Evolutionary conservation across 1,284 basidiomycete genomes (phyloP).

Genomic region (Cutaneotrichosporon dermatis): DNA sequence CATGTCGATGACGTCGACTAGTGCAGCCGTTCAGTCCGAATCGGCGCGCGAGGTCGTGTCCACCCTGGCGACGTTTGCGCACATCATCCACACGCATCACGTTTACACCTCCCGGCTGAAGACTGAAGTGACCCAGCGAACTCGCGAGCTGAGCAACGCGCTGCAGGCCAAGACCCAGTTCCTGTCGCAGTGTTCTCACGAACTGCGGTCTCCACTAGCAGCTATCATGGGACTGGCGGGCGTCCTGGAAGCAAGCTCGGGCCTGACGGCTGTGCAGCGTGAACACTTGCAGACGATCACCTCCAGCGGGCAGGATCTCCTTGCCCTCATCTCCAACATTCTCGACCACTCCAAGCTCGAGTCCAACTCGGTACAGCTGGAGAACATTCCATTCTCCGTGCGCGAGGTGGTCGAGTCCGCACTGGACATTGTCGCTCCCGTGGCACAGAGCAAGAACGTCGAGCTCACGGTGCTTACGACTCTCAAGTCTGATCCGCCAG

Average conservation of each 20-base stretch:
- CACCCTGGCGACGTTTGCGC: slow-evolving; percentile 37
- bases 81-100: slow-evolving; percentile 31
- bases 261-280: slow-evolving; percentile 44
- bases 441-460: slow-evolving; percentile 40
- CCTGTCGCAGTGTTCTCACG: slow-evolving; percentile 48
- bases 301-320: slow-evolving; percentile 49
- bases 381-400: slow-evolving; percentile 48
- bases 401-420: slow-evolving; percentile 41
- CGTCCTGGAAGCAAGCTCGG: slow-evolving; percentile 43
- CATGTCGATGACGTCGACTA: slow-evolving; percentile 25
- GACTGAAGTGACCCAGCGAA: slow-evolving; percentile 32
- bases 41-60: slow-evolving; percentile 25
- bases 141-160: slow-evolving; percentile 30
- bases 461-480: slow-evolving; percentile 40
- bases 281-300: slow-evolving; percentile 51
- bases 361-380: slow-evolving; percentile 47
- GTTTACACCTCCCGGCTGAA: slow-evolving; percentile 32
- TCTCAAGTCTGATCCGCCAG: slow-evolving; percentile 36
- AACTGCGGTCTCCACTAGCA: slow-evolving; percentile 51
- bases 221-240: slow-evolving; percentile 47
- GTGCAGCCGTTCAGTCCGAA: slow-evolving; percentile 21
- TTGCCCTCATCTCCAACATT: slow-evolving; percentile 52
- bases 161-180: slow-evolving; percentile 39
- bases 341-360: slow-evolving; percentile 52
- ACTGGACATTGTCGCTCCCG: slow-evolving; percentile 38